Evolutionary conservation across 2,329 filamentous ascomycete genomes (phyloP).

Genomic region (Rhexocercosporidium sp.): DNA sequence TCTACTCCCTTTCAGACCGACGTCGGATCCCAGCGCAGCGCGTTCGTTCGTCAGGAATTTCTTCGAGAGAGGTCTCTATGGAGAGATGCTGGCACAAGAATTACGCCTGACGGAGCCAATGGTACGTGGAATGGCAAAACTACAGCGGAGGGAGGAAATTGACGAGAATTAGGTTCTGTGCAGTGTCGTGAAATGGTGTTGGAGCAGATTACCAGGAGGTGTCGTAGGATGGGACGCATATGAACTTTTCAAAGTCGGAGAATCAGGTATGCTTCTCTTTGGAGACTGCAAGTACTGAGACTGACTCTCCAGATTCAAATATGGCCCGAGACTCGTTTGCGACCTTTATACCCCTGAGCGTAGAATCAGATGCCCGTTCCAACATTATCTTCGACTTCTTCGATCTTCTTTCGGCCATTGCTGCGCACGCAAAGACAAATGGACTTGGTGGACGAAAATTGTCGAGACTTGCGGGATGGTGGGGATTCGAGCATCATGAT

Average conservation of each 20-base stretch:
- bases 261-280: slow-evolving; percentile 68
- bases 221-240: slow-evolving; percentile 98
- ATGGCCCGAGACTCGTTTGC: slow-evolving; percentile 93
- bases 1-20: slow-evolving; percentile 90
- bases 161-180: slow-evolving; percentile 73
- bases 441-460: slow-evolving; percentile 92
- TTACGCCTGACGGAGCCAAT: slow-evolving; percentile 91
- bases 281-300: slow-evolving; percentile 14
- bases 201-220: slow-evolving; percentile 88
- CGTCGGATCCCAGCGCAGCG: slow-evolving; percentile 88
- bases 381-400: slow-evolving; percentile 97
- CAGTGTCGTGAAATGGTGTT: slow-evolving; percentile 97
- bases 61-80: slow-evolving; percentile 75
- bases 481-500: slow-evolving; percentile 93
- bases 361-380: slow-evolving; percentile 83
- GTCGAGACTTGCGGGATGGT: slow-evolving; percentile 95
- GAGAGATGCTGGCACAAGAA: slow-evolving; percentile 79
- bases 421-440: slow-evolving; percentile 91
- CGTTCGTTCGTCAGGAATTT: slow-evolving; percentile 93
- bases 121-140: slow-evolving; percentile 58
- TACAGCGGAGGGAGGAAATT: slow-evolving; percentile 32
- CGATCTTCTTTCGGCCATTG: slow-evolving; percentile 87
- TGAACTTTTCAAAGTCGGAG: slow-evolving; percentile 92
- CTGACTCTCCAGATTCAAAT: slow-evolving; percentile 72
- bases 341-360: slow-evolving; percentile 93